Evolutionary conservation across 1,139 yeast genomes (phyloP).

Genomic region (Hyphopichia wangnamkhiaoensis): DNA sequence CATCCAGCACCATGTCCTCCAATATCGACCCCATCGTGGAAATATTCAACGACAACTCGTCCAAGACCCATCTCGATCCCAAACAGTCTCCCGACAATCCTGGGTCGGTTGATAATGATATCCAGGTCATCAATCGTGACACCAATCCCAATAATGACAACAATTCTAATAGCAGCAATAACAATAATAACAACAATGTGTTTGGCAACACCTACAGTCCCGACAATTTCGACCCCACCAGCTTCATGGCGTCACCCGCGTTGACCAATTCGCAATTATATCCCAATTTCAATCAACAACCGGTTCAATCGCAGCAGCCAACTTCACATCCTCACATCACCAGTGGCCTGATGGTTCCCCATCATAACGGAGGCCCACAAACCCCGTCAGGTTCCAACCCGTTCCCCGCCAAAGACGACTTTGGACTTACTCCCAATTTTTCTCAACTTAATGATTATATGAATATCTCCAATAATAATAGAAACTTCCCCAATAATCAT

Average conservation of each 20-base stretch:
- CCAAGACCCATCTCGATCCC: neutral
- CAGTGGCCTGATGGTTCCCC: constrained; percentile 8
- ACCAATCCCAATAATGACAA: constrained; percentile 8
- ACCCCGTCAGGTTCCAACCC: neutral
- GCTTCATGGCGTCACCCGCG: constrained; percentile 3
- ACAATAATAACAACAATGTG: neutral
- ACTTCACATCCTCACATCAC: constrained; percentile 5
- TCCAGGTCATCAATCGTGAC: constrained; percentile 37
- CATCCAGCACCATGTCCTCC: too few species aligned
- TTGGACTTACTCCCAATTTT: constrained; percentile 3
- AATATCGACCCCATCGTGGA: constrained; percentile 16
- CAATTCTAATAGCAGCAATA: constrained; percentile 5
- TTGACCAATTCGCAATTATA: neutral
- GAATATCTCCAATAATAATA: neutral
- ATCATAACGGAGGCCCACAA: constrained; percentile 6
- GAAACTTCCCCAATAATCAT: neutral
- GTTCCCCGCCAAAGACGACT: constrained; percentile 1
- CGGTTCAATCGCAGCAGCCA: neutral
- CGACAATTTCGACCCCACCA: constrained; percentile 11
- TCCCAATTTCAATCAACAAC: neutral
- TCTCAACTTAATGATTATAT: constrained; percentile 4
- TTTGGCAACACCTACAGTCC: neutral
- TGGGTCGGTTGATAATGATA: constrained; percentile 22
- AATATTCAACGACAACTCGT: constrained; percentile 10
- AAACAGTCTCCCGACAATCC: constrained; percentile 11